Evolutionary conservation across 129 eudicot species (phyloP).

Genomic region (Chrysanthemum seticuspe): DNA sequence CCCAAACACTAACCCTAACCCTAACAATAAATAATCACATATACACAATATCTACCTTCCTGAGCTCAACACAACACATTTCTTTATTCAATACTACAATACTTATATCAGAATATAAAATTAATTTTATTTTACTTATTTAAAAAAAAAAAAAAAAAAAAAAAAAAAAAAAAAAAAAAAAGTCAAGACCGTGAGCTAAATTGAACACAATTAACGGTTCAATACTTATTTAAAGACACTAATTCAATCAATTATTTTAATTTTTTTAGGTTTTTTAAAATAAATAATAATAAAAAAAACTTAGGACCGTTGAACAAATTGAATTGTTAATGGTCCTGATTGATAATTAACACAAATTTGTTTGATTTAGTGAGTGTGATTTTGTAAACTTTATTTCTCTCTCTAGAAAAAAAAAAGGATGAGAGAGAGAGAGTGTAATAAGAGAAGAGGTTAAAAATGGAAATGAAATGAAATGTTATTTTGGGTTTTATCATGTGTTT

Average conservation of each 20-base stretch:
- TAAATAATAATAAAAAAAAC: background rate
- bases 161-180: too few relatives aligned
- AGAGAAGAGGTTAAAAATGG: background rate
- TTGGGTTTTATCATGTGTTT: constrained; percentile 28
- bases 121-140: too few relatives aligned
- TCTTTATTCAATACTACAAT: too few relatives aligned
- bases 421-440: constrained; percentile 16
- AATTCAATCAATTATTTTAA: background rate
- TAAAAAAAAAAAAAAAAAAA: too few relatives aligned
- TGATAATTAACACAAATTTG: background rate
- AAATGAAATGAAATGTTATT: constrained; percentile 15
- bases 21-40: constrained; percentile 20
- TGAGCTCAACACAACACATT: constrained; percentile 8
- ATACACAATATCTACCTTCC: background rate
- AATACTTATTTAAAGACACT: too few relatives aligned
- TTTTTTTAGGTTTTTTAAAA: background rate
- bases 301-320: constrained; percentile 20
- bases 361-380: background rate
- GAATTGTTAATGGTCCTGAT: constrained; percentile 19
- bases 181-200: too few relatives aligned
- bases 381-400: constrained; percentile 8
- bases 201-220: too few relatives aligned
- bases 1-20: constrained; percentile 20
- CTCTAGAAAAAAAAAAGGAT: constrained; percentile 14
- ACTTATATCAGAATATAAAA: too few relatives aligned